Base-by-base conservation (phyloP, 2,329 filamentous ascomycete genomes). In the Periconia digitata region DNA sequence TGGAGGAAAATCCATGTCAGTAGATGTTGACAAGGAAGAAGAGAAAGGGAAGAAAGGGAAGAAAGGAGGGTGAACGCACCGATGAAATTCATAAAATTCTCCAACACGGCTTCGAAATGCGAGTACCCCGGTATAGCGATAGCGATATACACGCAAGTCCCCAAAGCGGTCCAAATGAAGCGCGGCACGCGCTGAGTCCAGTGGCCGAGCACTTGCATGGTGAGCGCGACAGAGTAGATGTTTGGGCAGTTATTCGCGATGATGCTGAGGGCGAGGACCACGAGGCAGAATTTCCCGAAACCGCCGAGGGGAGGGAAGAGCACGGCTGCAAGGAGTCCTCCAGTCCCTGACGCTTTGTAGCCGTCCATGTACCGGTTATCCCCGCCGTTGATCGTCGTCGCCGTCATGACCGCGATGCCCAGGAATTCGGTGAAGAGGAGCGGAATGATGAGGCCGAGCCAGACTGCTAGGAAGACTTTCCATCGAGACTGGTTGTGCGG, bases 361-460 rank as follows among this genome's bases (percentile, higher is more conserved):
- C 83, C 84, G 2, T 65, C 65, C 16, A 67, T 56, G 64, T 86
- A 89, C 44, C 71, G 73, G 69, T 82, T 83, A 54, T 76, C 51
- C 10, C 75, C 79, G 36, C 65, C 69, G 57, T 86, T 80, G 60
- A 79, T 66, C 8, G 72, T 67, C 37, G 83, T 84, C 2, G 86
- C 85, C 12, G 85, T 86, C 66, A 82, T 84, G 59, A 91, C 70
- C 12, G 87, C 87, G 3, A 87, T 82, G 20, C 86, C 88, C 3
- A 91, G 80, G 64, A 89, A 82, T 71, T 90, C 80, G 2, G 84
- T 86, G 72, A 92, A 91, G 51, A 87, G 75, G 1, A 92, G 80
- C 1, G 87, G 85, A 54, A 89, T 72, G 54, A 87, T 81, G 13
- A 94, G 76, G 8, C 89, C 89, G 20, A 75, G 65, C 67, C 85